Conservation (phyloP, 345 rosid genomes). For the Acer campestre region DNA sequence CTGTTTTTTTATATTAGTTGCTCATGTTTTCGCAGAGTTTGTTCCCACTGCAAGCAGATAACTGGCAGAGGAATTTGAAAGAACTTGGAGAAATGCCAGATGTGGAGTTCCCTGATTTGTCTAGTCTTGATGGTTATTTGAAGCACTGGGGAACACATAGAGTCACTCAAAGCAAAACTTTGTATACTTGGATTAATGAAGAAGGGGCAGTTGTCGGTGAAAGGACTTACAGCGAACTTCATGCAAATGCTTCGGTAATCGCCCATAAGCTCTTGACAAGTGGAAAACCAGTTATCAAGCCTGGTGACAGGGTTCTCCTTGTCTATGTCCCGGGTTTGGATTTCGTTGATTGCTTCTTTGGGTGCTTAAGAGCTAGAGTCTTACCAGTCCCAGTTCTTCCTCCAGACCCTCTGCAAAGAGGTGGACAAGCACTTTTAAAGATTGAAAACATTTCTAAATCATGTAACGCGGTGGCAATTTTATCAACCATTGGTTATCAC, state of each 20-base stretch:
- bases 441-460: constrained; percentile 64
- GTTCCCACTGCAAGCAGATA: constrained; percentile 41
- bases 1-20: background rate
- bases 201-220: constrained; percentile 39
- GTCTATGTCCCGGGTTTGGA: constrained; percentile 69
- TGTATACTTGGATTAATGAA: constrained; percentile 67
- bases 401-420: constrained; percentile 69
- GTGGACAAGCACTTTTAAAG: constrained; percentile 73
- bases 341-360: constrained; percentile 67
- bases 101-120: constrained; percentile 52
- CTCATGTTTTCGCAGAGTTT: constrained; percentile 43
- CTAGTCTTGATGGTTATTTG: constrained; percentile 56
- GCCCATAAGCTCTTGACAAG: constrained; percentile 51
- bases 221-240: constrained; percentile 54
- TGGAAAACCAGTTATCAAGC: constrained; percentile 50
- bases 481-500: constrained; percentile 61
- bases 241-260: constrained; percentile 53
- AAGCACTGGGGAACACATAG: constrained; percentile 59
- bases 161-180: constrained; percentile 35
- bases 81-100: constrained; percentile 47
- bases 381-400: constrained; percentile 73
- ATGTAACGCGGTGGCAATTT: constrained; percentile 53
- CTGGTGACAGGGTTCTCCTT: constrained; percentile 63
- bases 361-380: constrained; percentile 65
- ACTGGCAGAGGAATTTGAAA: constrained; percentile 22